Conservation (phyloP, 2,329 filamentous ascomycete species). For the Zasmidium angulare region DNA sequence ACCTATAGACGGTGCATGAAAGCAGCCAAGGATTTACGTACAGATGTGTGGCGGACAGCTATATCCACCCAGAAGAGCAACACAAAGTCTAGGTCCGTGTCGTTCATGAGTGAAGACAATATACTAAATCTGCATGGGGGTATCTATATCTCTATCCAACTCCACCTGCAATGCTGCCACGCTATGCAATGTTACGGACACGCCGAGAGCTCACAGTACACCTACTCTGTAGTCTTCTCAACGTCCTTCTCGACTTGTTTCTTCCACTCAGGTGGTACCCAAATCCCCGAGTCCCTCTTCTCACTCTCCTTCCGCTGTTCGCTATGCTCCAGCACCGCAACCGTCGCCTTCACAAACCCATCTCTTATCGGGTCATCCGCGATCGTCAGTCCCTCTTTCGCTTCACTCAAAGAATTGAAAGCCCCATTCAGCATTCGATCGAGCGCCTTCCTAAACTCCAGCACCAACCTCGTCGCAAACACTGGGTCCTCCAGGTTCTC, state of each 20-base stretch:
- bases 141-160: neutral
- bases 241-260: neutral
- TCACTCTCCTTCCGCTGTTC: neutral
- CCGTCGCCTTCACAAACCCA: slow-evolving; percentile 21
- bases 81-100: too few relatives aligned
- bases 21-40: too few relatives aligned
- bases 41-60: too few relatives aligned
- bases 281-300: neutral
- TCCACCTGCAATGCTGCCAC: neutral
- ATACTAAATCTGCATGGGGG: neutral
- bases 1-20: too few relatives aligned
- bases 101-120: neutral
- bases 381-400: slow-evolving; percentile 4
- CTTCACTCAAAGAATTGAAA: slow-evolving; percentile 25
- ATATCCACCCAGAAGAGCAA: too few relatives aligned
- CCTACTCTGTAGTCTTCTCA: too few relatives aligned
- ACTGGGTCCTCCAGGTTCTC: slow-evolving; percentile 12
- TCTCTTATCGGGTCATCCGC: slow-evolving; percentile 23
- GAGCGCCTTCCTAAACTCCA: slow-evolving; percentile 39
- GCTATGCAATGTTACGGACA: neutral
- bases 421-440: slow-evolving; percentile 32
- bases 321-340: slow-evolving; percentile 16
- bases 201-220: neutral
- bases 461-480: slow-evolving; percentile 30
- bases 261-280: neutral